Evolutionary conservation across 2,329 filamentous ascomycete genomes (phyloP).

Genomic region (Xylariaceae sp.): DNA sequence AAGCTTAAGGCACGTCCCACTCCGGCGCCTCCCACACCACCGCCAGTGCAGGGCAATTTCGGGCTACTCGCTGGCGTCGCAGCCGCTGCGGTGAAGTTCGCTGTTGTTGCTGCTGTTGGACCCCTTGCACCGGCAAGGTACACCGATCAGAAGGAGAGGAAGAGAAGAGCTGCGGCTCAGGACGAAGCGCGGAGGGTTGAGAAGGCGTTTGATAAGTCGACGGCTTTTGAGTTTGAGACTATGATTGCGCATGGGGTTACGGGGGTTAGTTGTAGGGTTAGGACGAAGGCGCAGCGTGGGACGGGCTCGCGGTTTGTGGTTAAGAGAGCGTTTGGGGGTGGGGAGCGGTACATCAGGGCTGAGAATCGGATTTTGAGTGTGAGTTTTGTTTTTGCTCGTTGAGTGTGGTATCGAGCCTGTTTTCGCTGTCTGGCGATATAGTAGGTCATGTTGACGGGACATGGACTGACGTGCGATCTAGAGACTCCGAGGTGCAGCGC

Average conservation of each 20-base stretch:
- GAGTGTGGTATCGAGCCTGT: neutral
- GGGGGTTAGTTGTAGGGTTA: neutral
- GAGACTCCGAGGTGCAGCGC: neutral
- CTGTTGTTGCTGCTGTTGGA: neutral
- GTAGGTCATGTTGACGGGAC: neutral
- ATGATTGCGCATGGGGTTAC: neutral
- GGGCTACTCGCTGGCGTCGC: neutral
- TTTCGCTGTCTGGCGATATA: neutral
- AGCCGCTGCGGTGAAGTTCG: neutral
- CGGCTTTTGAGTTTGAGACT: neutral
- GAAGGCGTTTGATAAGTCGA: neutral
- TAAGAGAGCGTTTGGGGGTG: neutral
- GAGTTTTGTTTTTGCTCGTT: neutral
- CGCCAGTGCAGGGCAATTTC: neutral
- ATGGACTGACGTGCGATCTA: neutral
- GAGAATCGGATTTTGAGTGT: neutral
- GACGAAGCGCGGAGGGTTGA: neutral
- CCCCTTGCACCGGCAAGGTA: too few species aligned
- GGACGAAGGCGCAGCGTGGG: neutral
- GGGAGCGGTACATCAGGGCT: neutral
- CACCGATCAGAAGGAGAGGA: neutral
- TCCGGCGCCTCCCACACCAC: neutral
- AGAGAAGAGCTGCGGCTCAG: neutral
- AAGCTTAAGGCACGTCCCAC: neutral
- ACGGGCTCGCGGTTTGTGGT: neutral